Base-by-base conservation (phyloP, 163 green algal species). In the Chlorella variabilis region DNA sequence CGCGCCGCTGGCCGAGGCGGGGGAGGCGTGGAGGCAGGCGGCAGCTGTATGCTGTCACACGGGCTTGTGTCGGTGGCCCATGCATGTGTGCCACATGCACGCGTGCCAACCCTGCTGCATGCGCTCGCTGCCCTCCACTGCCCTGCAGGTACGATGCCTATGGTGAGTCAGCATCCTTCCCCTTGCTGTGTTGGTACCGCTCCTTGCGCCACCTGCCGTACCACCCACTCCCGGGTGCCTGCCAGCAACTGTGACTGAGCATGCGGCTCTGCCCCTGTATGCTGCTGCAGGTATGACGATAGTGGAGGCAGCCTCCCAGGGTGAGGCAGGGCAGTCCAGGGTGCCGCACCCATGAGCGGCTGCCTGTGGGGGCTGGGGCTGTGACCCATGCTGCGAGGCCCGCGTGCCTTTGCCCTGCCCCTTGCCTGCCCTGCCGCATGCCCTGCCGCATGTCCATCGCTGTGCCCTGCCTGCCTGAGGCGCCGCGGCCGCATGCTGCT, bases 1-100 rank as follows among this genome's bases (percentile, higher is more conserved):
- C 25, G 42, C 9, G 18, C 23, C 29, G 20, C 36, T 29, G 36
- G 65, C 5, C 4, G 34, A 8, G 65, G 18, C 9, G 8, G 27
- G 65, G 29, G 4, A 27, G 4, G 29, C 11, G 29, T 23, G 61
- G 9, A 27, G 11, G 61, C 61, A 25, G 61, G 1, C 15, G 9
- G 9, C 18, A 58, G 39, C 38, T 33, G 39, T 71, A 27, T 45
- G 25, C 11, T 54, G 11, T 54, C 11, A 91, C 94, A 23, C 56
- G 23, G 56, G 21, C 25, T n/a, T 25, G 41, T 39, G 39, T n/a
- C 18, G 36, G 27, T 17, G 11, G 36, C 18, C 23, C 4, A 3
- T 49, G 6, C 23, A 23, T 38, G 21, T 41, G 15, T 34, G 33
- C n/a, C n/a, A n/a, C n/a, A n/a, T n/a, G n/a, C n/a, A n/a, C n/a